These are phyloP conservation scores for Cicer pinnatifidum DNA, from an alignment of 306 rosid genomes.

Conservation along the genomic window DNA sequence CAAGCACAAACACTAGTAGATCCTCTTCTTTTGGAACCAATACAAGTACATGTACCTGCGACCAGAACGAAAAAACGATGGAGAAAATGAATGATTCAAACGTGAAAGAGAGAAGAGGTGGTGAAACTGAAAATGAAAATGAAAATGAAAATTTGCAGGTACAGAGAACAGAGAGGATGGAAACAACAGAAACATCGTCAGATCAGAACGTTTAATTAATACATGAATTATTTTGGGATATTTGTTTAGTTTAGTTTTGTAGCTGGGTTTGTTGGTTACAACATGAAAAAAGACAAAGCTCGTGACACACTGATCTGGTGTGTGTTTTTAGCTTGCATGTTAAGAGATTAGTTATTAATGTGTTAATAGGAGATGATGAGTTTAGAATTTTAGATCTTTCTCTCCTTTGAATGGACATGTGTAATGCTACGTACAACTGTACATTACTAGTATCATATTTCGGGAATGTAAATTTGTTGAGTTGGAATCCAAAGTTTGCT, in stretches of 20 bases:
- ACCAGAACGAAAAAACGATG: slow-evolving; percentile 49
- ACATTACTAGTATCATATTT: slow-evolving; percentile 24
- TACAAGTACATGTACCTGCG: slow-evolving; percentile 54
- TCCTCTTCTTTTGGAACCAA: slow-evolving; percentile 69
- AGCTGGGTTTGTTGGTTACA: no score
- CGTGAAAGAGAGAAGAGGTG: slow-evolving; percentile 35
- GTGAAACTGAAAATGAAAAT: not conserved
- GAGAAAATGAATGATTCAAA: slow-evolving; percentile 39
- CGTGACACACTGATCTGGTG: slow-evolving; percentile 10
- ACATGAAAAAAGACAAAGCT: slow-evolving; percentile 5
- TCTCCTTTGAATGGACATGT: not conserved
- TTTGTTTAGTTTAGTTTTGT: not conserved
- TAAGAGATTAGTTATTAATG: slow-evolving; percentile 9
- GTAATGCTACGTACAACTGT: not conserved
- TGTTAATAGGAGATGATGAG: not conserved
- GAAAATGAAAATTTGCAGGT: not conserved
- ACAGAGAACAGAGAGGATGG: slow-evolving; percentile 37
- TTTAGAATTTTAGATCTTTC: not conserved
- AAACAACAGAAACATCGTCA: slow-evolving; percentile 43
- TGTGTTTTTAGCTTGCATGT: slow-evolving; percentile 42
- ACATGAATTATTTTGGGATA: no score
- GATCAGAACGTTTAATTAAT: slow-evolving; percentile 51
- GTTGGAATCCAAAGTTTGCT: slow-evolving; percentile 51
- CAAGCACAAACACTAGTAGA: slow-evolving; percentile 48
- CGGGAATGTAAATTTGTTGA: slow-evolving; percentile 81